Conservation (phyloP, 495 filamentous ascomycete genomes). For the Monascus purpureus region DNA sequence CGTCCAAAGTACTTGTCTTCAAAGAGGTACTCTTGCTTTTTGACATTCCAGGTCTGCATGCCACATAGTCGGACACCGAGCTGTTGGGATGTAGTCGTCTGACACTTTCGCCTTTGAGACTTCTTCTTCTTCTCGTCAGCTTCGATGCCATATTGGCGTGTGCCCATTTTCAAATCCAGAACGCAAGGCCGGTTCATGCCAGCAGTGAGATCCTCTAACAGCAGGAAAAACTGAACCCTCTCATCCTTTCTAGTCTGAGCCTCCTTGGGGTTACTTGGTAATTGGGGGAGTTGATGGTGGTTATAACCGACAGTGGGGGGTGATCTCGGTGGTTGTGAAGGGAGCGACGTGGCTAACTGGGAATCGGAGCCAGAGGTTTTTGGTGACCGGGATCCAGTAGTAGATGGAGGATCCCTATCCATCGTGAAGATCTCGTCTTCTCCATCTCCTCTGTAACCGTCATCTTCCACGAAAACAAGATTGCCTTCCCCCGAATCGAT, state of each 20-base stretch:
- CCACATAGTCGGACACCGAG: conserved; percentile 90
- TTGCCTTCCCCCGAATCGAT: conserved; percentile 48
- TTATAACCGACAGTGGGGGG: not conserved
- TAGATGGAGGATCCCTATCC: conserved; percentile 39
- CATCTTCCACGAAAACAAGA: conserved; percentile 74
- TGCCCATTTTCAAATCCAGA: conserved; percentile 97
- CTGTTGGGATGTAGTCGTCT: conserved; percentile 78
- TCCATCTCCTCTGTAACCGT: conserved; percentile 64
- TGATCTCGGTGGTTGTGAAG: not conserved
- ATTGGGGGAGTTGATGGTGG: conserved; percentile 12
- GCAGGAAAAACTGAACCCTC: conserved; percentile 79
- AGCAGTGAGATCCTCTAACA: conserved; percentile 92
- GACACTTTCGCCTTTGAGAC: conserved; percentile 85
- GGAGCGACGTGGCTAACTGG: not conserved
- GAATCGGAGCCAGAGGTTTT: conserved; percentile 2
- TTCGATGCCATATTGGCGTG: conserved; percentile 95
- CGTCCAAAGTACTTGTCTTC: conserved; percentile 97
- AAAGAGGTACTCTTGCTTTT: conserved; percentile 69
- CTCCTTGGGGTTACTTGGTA: conserved; percentile 62
- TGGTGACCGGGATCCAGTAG: conserved; percentile 1
- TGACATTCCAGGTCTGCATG: conserved; percentile 88
- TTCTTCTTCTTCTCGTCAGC: conserved; percentile 82
- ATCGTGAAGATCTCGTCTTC: conserved; percentile 66
- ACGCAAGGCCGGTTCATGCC: conserved; percentile 95
- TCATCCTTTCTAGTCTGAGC: conserved; percentile 56